Evolutionary conservation across 352 stramenopile species (phyloP), one percentile per base, ranked within the genome.

Genomic region (Globisporangium splendens): DNA sequence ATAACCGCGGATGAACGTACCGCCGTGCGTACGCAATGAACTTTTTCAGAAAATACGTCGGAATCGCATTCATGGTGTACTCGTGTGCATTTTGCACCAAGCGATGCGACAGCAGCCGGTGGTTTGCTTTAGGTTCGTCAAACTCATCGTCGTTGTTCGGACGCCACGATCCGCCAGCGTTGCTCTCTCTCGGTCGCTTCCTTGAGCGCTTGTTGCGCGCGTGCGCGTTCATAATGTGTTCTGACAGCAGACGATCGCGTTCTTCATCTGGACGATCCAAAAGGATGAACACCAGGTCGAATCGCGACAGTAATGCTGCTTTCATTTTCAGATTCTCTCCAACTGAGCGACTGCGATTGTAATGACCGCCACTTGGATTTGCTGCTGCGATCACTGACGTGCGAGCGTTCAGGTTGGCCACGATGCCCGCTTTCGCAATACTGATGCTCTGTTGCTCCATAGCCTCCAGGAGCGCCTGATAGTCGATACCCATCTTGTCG

Each of bases 381-480:
- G 97, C 97, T 8, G 96, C 97, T 13, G 96, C 96, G 54, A 99
- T 89, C 28, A 99, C 88, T 8, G 92, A 98, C 44, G 95, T 98
- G 8, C 96, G 70, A 17, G 93, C 94, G 50, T 95, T 97, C 33
- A 99, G 78, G 15, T 93, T 98, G 61, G 93, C 97, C 14, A 98
- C 93, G 24, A 99, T 97, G 35, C 97, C 79, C 33, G 79, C 81
- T 59, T 91, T 91, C 13, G 80, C 80, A 47, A 90, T 96, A 69
- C 77, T 99, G 88, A 86, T 99, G 86, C 80, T 99, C 72, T 99
- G 96, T 63, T 99, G 97, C 77, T 99, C 97, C 97, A 99, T 99
- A 11, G 96, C 94, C 79, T 99, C 96, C 17, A 99, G 80, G 7
- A 99, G 73, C 8, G 93, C 86, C 48, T 96, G 83, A 49, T 95